phyloP scores from a whole-genome alignment of 257 asterid species.

The Solanum chilense region DNA sequence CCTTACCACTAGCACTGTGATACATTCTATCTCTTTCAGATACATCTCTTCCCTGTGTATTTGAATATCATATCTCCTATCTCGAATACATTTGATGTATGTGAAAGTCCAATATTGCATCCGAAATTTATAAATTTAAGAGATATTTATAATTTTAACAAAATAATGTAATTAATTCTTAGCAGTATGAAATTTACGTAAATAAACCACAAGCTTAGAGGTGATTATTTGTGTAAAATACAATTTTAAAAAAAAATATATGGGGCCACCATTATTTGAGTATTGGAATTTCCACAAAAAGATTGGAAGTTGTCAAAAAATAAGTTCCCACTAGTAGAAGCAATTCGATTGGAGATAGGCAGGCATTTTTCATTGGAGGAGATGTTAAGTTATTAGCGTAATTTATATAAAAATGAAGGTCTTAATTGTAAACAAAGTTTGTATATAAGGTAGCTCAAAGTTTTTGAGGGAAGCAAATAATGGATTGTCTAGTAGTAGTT shows the following conservation, averaged over 20 bases:
- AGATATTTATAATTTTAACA: too few relatives aligned
- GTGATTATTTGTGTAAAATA: background rate
- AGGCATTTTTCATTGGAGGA: constrained; percentile 20
- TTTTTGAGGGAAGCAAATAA: constrained; percentile 12
- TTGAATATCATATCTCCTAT: too few relatives aligned
- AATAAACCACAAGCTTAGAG: background rate
- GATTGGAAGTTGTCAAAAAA: background rate
- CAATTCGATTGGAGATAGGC: constrained; percentile 34
- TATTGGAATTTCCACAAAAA: background rate
- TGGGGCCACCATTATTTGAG: background rate
- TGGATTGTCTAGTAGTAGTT: constrained; percentile 9
- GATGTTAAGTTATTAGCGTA: constrained; percentile 3
- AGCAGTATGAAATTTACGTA: too few relatives aligned
- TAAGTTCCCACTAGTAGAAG: background rate
- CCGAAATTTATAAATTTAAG: background rate
- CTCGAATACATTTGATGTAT: background rate
- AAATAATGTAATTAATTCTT: too few relatives aligned
- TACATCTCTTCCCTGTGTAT: background rate
- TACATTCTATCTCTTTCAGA: too few relatives aligned
- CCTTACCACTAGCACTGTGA: too few relatives aligned
- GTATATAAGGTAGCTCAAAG: background rate
- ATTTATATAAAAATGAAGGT: background rate
- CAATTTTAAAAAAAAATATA: too few relatives aligned
- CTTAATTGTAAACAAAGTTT: background rate
- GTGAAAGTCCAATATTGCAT: too few relatives aligned